These are phyloP conservation scores for Kuraishia capsulata DNA, from an alignment of 805 yeast species.

Conservation along the genomic window DNA sequence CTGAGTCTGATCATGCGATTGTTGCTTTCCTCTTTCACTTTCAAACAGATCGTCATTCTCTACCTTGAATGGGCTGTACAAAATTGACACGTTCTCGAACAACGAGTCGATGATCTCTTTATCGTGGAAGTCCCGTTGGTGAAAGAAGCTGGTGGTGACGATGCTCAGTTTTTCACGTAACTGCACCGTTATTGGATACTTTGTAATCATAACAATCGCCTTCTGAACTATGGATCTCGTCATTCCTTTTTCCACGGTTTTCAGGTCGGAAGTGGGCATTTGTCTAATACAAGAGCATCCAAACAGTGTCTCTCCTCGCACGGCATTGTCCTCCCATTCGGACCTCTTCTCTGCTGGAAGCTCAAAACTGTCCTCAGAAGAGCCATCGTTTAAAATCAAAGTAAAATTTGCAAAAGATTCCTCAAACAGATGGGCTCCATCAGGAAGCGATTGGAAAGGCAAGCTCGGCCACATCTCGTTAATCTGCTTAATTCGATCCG, in stretches of 20 bases:
- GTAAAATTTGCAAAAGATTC: slow-evolving; percentile 92
- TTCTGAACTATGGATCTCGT: slow-evolving; percentile 89
- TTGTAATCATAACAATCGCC: slow-evolving; percentile 76
- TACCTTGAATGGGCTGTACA: slow-evolving; percentile 24
- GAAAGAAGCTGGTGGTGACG: slow-evolving; percentile 78
- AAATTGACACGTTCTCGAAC: slow-evolving; percentile 51
- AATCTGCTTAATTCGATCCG: slow-evolving; percentile 20
- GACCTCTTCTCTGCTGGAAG: slow-evolving; percentile 7
- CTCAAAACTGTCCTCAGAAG: slow-evolving; percentile 7
- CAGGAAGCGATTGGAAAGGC: slow-evolving; percentile 94
- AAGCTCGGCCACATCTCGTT: slow-evolving; percentile 66
- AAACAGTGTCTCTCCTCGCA: slow-evolving; percentile 68
- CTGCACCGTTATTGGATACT: slow-evolving; percentile 82
- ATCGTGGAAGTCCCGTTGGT: slow-evolving; percentile 72
- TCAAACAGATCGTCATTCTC: slow-evolving; percentile 23
- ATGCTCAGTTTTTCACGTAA: slow-evolving; percentile 85
- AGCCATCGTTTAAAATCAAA: slow-evolving; percentile 53
- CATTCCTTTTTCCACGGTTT: slow-evolving; percentile 40
- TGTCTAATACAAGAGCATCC: slow-evolving; percentile 94
- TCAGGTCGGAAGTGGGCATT: slow-evolving; percentile 51
- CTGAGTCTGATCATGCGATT: background rate
- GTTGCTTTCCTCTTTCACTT: background rate
- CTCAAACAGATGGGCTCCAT: slow-evolving; percentile 89
- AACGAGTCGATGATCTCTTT: slow-evolving; percentile 56
- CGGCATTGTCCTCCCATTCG: slow-evolving; percentile 8